Evolutionary conservation across 2,329 filamentous ascomycete species (phyloP).

Genomic region (Aspergillus quadricinctus): DNA sequence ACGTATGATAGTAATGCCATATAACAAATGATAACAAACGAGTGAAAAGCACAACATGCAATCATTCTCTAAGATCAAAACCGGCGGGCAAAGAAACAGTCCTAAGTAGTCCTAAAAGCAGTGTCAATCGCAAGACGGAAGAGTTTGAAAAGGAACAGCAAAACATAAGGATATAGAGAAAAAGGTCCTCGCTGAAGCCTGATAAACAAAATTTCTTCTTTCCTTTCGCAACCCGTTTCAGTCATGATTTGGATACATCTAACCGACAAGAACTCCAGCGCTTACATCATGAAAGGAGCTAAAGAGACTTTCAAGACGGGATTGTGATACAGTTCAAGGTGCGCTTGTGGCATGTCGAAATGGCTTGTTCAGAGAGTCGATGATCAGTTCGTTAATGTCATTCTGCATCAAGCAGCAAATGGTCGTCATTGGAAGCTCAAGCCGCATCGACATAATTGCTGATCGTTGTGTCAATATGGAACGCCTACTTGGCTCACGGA

Average conservation of each 20-base stretch:
- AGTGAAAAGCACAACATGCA: not conserved
- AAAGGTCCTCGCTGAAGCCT: not conserved
- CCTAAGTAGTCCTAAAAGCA: not conserved
- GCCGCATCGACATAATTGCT: conserved; percentile 38
- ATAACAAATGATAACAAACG: not conserved
- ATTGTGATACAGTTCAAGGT: not conserved
- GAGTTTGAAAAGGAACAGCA: not conserved
- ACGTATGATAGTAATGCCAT: not conserved
- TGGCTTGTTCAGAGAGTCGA: not conserved
- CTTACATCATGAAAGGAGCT: not conserved
- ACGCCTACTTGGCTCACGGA: not conserved
- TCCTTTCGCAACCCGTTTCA: not conserved
- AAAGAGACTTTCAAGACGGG: not conserved
- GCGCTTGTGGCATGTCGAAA: not conserved
- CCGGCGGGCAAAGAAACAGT: not conserved
- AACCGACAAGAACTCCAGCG: not conserved
- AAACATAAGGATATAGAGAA: not conserved
- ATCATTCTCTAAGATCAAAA: not conserved
- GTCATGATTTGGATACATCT: not conserved
- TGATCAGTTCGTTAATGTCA: conserved; percentile 19
- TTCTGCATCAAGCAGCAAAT: conserved; percentile 19
- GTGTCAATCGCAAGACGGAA: not conserved
- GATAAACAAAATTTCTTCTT: not conserved
- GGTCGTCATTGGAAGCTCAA: conserved; percentile 11
- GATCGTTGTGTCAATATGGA: conserved; percentile 8